Percentiles rank a stretch among this genome's conserved stretches.
Conservation (phyloP, 1,284 basidiomycete species). For the Tilletia caries region DNA sequence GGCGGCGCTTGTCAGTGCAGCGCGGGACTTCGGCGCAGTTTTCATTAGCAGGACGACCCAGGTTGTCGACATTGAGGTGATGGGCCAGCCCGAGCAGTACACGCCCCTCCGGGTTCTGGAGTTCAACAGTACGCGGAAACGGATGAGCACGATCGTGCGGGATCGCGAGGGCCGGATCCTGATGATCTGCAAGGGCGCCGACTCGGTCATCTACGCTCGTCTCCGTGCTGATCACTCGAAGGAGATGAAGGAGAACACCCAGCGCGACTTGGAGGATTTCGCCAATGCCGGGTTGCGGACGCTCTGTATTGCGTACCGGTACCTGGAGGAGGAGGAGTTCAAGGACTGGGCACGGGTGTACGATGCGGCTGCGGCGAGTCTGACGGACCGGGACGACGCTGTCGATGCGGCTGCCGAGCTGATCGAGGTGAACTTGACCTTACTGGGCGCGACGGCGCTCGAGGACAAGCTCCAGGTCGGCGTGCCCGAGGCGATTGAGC, state of each 20-base stretch:
- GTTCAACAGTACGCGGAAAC: constrained; percentile 87
- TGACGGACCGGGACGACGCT: constrained; percentile 78
- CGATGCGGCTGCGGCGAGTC: constrained; percentile 73
- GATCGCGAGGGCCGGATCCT: constrained; percentile 75
- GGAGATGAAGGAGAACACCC: constrained; percentile 71
- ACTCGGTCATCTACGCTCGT: constrained; percentile 87
- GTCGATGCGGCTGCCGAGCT: constrained; percentile 80
- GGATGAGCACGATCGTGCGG: constrained; percentile 86
- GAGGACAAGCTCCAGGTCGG: constrained; percentile 97
- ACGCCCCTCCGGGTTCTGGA: constrained; percentile 76
- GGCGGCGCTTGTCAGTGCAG: constrained; percentile 84
- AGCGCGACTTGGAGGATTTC: constrained; percentile 83
- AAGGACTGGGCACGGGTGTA: constrained; percentile 74
- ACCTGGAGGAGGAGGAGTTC: constrained; percentile 79
- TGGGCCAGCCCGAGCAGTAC: constrained; percentile 81
- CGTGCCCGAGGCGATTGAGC: constrained; percentile 92
- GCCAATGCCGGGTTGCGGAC: constrained; percentile 90
- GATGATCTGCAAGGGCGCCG: constrained; percentile 93
- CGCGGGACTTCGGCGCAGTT: constrained; percentile 87
- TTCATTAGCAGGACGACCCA: constrained; percentile 77
- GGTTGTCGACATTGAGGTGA: constrained; percentile 79
- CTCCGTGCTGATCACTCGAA: constrained; percentile 72
- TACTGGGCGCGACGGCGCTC: constrained; percentile 89
- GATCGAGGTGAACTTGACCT: constrained; percentile 75
- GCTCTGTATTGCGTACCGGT: constrained; percentile 80